phyloP scores from a whole-genome alignment of 73 alveolate genomes.

The Tetrahymena thermophila region DNA sequence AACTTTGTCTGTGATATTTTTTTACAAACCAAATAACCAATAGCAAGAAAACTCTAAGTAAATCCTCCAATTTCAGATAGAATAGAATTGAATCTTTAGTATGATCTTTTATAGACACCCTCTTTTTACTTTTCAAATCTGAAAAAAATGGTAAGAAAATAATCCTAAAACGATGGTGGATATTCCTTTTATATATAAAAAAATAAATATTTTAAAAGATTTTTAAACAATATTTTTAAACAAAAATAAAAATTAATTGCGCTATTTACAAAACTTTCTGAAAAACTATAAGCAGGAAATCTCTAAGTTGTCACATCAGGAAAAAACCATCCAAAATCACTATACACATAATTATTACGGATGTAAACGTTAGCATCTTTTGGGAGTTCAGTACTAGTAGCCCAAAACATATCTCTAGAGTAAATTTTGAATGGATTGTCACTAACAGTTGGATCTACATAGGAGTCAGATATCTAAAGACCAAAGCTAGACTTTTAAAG shows the following conservation, averaged over 20 bases:
- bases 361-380: not conserved
- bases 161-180: not conserved
- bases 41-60: not conserved
- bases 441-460: not conserved
- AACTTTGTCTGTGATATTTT: not conserved
- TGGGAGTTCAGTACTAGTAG: not conserved
- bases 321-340: not conserved
- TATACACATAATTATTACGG: not conserved
- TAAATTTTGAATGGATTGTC: not conserved
- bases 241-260: too few relatives aligned
- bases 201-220: not conserved
- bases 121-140: not conserved
- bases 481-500: not conserved
- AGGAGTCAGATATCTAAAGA: not conserved
- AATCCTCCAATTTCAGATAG: not conserved
- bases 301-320: not conserved
- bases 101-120: not conserved
- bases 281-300: not conserved
- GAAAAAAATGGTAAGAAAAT: not conserved
- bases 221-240: too few relatives aligned
- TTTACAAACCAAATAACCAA: not conserved
- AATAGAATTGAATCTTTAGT: not conserved
- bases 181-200: not conserved
- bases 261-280: not conserved
- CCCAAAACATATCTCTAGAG: not conserved